These are phyloP conservation scores for Sindora glabra DNA, from an alignment of 306 rosid genomes.

Conservation along the genomic window DNA sequence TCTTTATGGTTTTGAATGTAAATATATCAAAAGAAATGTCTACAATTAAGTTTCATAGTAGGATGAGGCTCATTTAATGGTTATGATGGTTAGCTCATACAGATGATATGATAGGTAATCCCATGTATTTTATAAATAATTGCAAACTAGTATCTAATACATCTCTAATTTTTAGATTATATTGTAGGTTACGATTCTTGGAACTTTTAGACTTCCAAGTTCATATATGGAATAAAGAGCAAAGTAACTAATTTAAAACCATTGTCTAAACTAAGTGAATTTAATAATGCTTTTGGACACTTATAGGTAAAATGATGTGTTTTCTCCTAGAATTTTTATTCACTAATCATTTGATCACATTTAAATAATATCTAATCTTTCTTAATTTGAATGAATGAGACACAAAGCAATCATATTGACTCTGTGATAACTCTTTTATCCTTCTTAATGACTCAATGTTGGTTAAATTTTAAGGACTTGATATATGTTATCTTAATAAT, in stretches of 20 bases:
- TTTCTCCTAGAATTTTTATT: constrained; percentile 23
- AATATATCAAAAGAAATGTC: too few species aligned
- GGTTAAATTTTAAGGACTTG: constrained; percentile 4
- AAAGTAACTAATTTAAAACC: constrained; percentile 27
- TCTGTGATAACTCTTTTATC: background rate
- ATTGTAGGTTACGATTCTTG: too few species aligned
- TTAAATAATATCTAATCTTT: constrained; percentile 46
- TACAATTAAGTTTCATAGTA: too few species aligned
- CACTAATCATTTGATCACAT: constrained; percentile 22
- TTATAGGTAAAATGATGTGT: constrained; percentile 17
- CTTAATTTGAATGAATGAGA: constrained; percentile 15
- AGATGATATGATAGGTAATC: too few species aligned
- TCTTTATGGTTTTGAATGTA: too few species aligned
- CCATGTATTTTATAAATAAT: too few species aligned
- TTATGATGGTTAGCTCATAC: too few species aligned
- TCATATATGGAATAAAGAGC: constrained; percentile 91
- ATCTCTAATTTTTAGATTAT: too few species aligned
- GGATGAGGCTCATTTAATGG: too few species aligned
- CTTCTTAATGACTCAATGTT: background rate
- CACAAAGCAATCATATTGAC: background rate
- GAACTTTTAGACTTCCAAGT: constrained; percentile 94
- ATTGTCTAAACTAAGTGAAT: constrained; percentile 23
- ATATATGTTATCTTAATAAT: background rate
- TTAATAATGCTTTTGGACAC: constrained; percentile 22
- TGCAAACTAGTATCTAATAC: too few species aligned